Percentiles rank a stretch among this genome's conserved stretches.
Conservation (phyloP, 805 yeast genomes). For the Komagataella ulmi region DNA sequence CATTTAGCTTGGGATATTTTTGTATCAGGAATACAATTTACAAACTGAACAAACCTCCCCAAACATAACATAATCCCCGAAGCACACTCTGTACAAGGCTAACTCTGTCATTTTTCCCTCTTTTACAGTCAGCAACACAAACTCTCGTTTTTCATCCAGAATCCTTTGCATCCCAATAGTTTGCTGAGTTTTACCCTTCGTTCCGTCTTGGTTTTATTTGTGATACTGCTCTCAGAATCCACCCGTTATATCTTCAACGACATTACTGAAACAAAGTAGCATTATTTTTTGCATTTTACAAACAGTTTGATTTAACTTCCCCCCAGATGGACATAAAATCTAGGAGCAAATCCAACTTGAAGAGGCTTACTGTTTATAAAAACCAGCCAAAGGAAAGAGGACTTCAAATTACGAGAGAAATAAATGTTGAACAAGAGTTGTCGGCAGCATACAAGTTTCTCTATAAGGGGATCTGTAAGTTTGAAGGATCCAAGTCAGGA, state of each 20-base stretch:
- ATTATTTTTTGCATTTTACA: background rate
- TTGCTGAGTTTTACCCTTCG: background rate
- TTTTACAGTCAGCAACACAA: background rate
- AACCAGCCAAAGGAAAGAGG: background rate
- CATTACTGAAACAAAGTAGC: background rate
- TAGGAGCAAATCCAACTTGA: background rate
- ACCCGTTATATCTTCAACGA: background rate
- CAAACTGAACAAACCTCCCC: background rate
- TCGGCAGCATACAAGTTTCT: background rate
- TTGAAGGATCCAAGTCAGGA: slow-evolving; percentile 22
- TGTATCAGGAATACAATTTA: background rate
- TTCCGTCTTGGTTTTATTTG: background rate
- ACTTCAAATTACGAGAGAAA: background rate
- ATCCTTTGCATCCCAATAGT: background rate
- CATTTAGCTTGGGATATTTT: background rate
- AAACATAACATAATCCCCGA: background rate
- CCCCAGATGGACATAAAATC: background rate
- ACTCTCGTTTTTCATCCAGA: background rate
- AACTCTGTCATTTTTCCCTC: background rate
- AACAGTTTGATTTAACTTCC: background rate
- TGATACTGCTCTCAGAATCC: background rate
- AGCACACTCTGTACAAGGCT: background rate
- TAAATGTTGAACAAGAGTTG: background rate
- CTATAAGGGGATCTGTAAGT: slow-evolving; percentile 6
- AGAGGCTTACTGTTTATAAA: background rate